Percentiles rank a stretch among this genome's conserved stretches.
Conservation (phyloP, 495 filamentous ascomycete genomes). For the Friedmanniomyces endolithicus region DNA sequence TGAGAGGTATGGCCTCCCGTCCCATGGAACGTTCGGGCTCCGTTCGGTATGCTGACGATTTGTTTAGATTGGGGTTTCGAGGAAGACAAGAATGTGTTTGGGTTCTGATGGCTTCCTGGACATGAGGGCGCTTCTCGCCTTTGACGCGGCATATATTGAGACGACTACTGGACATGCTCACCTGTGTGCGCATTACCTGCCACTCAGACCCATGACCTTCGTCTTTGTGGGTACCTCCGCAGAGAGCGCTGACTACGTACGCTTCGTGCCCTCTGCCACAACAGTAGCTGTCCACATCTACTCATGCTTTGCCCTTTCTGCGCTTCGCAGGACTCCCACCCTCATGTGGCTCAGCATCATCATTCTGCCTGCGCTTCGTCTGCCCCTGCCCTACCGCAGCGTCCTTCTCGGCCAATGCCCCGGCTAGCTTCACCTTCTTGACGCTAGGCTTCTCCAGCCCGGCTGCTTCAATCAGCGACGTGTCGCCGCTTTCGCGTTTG, state of each 20-base stretch:
- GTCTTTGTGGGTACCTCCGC: no score
- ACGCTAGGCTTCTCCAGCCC: slow-evolving; percentile 4
- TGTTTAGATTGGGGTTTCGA: slow-evolving; percentile 9
- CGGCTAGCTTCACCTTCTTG: slow-evolving; percentile 3
- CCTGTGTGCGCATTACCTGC: no score
- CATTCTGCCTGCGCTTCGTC: background rate
- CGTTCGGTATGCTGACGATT: background rate
- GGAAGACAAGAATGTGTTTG: slow-evolving; percentile 12
- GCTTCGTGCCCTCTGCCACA: no score
- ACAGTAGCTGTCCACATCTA: no score
- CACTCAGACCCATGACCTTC: no score
- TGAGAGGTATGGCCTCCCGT: slow-evolving; percentile 20
- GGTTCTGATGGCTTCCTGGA: slow-evolving; percentile 19
- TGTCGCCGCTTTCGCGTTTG: slow-evolving; percentile 23
- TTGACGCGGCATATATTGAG: no score
- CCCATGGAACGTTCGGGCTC: background rate
- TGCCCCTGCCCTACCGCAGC: background rate
- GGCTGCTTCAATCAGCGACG: background rate
- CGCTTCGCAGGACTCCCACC: background rate
- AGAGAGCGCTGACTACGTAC: background rate
- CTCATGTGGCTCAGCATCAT: background rate
- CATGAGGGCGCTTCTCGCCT: no score
- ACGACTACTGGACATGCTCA: no score
- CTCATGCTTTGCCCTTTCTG: slow-evolving; percentile 1
- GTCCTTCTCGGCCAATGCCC: background rate